A percentile compares a stretch with the other conserved stretches of the same genome.
phyloP scores from a whole-genome alignment of 2,329 filamentous ascomycete genomes.

The Fusarium paranaense region DNA sequence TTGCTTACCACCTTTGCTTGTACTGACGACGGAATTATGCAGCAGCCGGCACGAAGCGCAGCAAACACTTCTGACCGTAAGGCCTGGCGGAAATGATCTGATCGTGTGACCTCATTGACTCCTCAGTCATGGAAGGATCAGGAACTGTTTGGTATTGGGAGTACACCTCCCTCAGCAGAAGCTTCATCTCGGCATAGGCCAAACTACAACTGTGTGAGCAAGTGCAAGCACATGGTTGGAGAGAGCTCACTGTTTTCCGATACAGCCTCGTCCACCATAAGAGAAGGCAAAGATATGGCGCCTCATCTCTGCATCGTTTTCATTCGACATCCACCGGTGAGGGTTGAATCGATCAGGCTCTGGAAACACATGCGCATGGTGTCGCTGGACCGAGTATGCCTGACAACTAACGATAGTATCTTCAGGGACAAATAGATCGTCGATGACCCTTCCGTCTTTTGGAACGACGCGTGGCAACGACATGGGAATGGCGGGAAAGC shows the following conservation, averaged over 20 bases:
- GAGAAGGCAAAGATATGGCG: conserved; percentile 73
- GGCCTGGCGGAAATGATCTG: conserved; percentile 21
- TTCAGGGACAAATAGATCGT: conserved; percentile 63
- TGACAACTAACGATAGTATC: conserved; percentile 68
- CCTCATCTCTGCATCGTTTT: conserved; percentile 77
- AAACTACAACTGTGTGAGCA: conserved; percentile 9
- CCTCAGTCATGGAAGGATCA: conserved; percentile 4
- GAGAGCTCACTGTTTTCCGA: conserved; percentile 72
- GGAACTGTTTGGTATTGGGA: conserved; percentile 5
- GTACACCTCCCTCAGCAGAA: conserved; percentile 12
- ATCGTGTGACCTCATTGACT: conserved; percentile 16
- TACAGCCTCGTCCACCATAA: conserved; percentile 71
- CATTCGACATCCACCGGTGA: conserved; percentile 81
- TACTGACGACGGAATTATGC: neutral
- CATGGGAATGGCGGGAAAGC: conserved; percentile 73
- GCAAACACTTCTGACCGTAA: conserved; percentile 15
- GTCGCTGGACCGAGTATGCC: conserved; percentile 68
- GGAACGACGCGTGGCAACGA: conserved; percentile 70
- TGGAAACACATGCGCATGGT: conserved; percentile 75
- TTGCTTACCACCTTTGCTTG: neutral
- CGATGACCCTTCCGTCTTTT: conserved; percentile 62
- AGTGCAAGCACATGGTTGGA: fast-evolving
- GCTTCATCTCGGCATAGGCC: conserved; percentile 18
- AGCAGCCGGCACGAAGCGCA: neutral
- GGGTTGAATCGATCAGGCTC: conserved; percentile 81